phyloP scores from a whole-genome alignment of 495 filamentous ascomycete genomes.

The Xylaria cubensis region DNA sequence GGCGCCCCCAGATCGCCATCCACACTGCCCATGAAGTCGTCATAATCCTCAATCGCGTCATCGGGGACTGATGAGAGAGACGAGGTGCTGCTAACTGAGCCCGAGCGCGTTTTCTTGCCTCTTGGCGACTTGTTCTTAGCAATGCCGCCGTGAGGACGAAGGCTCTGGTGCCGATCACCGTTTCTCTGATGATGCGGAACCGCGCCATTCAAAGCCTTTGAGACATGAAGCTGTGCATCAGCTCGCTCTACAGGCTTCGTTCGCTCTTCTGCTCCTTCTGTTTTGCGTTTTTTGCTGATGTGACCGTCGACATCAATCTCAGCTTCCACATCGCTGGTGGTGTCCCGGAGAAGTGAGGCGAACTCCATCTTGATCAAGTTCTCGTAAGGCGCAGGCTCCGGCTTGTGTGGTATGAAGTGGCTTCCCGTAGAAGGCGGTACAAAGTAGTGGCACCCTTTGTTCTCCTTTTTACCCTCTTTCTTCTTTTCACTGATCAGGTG shows the following conservation, averaged over 20 bases:
- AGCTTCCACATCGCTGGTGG: constrained; percentile 28
- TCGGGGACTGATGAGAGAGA: constrained; percentile 50
- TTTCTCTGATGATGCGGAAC: background rate
- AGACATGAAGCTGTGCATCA: background rate
- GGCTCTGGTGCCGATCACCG: background rate
- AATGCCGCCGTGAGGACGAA: constrained; percentile 7
- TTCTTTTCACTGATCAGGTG: constrained; percentile 53
- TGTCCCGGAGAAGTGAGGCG: constrained; percentile 21
- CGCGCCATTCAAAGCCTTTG: constrained; percentile 2
- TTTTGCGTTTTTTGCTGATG: constrained; percentile 43
- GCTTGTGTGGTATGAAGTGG: constrained; percentile 43
- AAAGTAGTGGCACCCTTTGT: constrained; percentile 58
- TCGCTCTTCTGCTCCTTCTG: constrained; percentile 9
- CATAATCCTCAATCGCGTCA: constrained; percentile 41
- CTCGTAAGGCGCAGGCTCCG: constrained; percentile 50
- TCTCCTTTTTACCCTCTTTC: constrained; percentile 53
- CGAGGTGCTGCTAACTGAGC: constrained; percentile 47
- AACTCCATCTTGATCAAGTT: constrained; percentile 50
- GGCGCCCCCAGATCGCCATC: constrained; percentile 36
- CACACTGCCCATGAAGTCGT: constrained; percentile 34
- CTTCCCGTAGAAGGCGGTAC: constrained; percentile 43
- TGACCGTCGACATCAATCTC: constrained; percentile 36
- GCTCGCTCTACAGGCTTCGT: background rate
- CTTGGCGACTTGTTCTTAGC: constrained; percentile 32
- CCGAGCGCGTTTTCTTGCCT: constrained; percentile 33